Evolutionary conservation across 331 rosid genomes (phyloP).

Genomic region (Arachis monticola): DNA sequence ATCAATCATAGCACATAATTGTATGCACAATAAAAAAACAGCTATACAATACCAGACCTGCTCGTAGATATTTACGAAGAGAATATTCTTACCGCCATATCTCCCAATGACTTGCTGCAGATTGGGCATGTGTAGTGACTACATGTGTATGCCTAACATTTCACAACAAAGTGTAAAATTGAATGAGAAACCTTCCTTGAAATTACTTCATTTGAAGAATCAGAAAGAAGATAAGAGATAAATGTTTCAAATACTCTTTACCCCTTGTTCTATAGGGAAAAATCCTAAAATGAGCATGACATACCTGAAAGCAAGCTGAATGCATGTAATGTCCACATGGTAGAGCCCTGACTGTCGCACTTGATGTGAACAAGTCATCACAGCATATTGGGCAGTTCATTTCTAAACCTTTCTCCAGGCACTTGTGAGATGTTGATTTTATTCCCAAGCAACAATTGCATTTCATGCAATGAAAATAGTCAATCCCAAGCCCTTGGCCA

Average conservation of each 20-base stretch:
- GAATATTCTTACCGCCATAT: conserved; percentile 85
- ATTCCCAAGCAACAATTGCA: conserved; percentile 98
- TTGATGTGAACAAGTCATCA: conserved; percentile 91
- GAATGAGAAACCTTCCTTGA: conserved; percentile 31
- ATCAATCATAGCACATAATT: conserved; percentile 24
- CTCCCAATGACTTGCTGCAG: conserved; percentile 99
- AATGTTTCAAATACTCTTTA: conserved; percentile 1
- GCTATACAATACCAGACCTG: conserved; percentile 12
- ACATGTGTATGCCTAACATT: conserved; percentile 87
- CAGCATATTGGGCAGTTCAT: conserved; percentile 99
- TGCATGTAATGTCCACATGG: conserved; percentile 99
- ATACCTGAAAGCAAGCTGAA: conserved; percentile 98
- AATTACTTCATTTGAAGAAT: background rate
- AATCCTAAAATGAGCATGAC: conserved; percentile 21
- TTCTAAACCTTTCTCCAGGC: conserved; percentile 94
- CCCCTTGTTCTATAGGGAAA: background rate
- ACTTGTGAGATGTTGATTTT: conserved; percentile 82
- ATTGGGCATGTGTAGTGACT: conserved; percentile 98
- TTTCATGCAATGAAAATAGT: conserved; percentile 97
- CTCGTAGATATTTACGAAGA: conserved; percentile 14
- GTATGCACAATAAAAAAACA: conserved; percentile 21
- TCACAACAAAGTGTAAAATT: conserved; percentile 41
- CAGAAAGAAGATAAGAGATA: conserved; percentile 29
- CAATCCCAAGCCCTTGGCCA: conserved; percentile 95
- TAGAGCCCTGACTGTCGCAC: conserved; percentile 91